These are phyloP conservation scores for Phlebopus sp. DNA, from an alignment of 1,284 basidiomycete genomes.

Conservation along the genomic window DNA sequence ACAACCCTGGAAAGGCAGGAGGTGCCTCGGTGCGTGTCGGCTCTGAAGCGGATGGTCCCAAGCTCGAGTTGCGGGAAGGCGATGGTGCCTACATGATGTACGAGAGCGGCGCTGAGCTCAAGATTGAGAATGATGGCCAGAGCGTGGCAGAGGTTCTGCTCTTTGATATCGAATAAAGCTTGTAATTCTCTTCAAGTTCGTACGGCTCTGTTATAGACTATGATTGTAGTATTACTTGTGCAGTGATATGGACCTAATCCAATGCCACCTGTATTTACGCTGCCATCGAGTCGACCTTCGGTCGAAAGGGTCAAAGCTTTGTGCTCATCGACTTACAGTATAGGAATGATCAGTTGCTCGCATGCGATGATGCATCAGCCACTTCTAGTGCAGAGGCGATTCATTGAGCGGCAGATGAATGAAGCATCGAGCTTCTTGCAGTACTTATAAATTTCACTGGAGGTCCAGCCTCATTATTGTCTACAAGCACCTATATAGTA, in stretches of 20 bases:
- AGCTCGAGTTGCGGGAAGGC: constrained; percentile 51
- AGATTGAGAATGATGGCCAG: constrained; percentile 60
- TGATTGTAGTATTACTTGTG: neutral
- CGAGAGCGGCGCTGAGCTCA: constrained; percentile 42
- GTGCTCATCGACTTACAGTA: too few relatives aligned
- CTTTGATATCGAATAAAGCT: constrained; percentile 63
- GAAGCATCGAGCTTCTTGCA: too few relatives aligned
- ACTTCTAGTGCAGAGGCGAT: too few relatives aligned
- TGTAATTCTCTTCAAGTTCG: neutral
- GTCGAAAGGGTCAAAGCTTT: too few relatives aligned
- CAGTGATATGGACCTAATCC: too few relatives aligned
- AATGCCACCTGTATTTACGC: constrained; percentile 1
- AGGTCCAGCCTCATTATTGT: too few relatives aligned
- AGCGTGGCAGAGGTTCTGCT: constrained; percentile 64
- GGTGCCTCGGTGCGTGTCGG: constrained; percentile 53
- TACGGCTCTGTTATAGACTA: neutral
- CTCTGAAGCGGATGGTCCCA: constrained; percentile 37
- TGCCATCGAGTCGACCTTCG: too few relatives aligned
- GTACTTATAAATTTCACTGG: too few relatives aligned
- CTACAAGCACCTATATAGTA: too few relatives aligned
- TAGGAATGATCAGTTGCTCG: too few relatives aligned
- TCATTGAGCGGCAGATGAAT: too few relatives aligned
- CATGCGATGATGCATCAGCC: too few relatives aligned
- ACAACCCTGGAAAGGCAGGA: constrained; percentile 50
- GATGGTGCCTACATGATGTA: constrained; percentile 70